Evolutionary conservation across 345 rosid species (phyloP).

Genomic region (Anacardium occidentale): DNA sequence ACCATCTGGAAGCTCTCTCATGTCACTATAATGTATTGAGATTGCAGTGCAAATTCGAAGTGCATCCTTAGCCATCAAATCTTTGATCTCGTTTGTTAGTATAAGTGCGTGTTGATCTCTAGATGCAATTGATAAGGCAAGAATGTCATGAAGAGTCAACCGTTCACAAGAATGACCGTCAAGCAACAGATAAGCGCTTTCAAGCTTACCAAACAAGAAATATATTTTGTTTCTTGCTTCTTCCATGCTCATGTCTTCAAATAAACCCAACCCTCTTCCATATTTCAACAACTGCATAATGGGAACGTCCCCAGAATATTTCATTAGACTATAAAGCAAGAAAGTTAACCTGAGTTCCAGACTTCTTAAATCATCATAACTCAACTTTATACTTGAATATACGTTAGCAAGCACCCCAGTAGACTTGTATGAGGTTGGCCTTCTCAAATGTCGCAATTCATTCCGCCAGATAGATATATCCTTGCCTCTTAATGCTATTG

Average conservation of each 20-base stretch:
- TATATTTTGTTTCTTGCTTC: slow-evolving; percentile 17
- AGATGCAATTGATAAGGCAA: slow-evolving; percentile 22
- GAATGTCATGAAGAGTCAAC: slow-evolving; percentile 22
- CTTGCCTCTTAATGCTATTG: slow-evolving; percentile 18
- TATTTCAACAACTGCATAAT: slow-evolving; percentile 26
- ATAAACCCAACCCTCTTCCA: slow-evolving; percentile 28
- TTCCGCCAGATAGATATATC: slow-evolving; percentile 13
- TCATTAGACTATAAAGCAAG: slow-evolving; percentile 10
- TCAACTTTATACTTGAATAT: not conserved
- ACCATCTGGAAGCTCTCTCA: not conserved
- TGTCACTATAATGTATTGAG: not conserved
- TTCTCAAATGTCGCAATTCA: slow-evolving; percentile 10
- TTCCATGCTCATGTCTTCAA: not conserved
- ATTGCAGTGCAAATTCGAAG: slow-evolving; percentile 2
- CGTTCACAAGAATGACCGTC: not conserved
- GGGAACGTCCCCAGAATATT: too few relatives aligned
- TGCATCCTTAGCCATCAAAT: not conserved
- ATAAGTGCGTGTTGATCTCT: slow-evolving; percentile 8
- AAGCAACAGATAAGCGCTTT: slow-evolving; percentile 23
- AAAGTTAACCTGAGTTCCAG: not conserved
- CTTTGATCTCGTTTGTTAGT: not conserved
- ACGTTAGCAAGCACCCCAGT: not conserved
- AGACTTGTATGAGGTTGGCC: not conserved
- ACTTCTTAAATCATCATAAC: not conserved
- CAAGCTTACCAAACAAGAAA: slow-evolving; percentile 19